A percentile compares a stretch with the other conserved stretches of the same genome.
Evolutionary conservation across 768 basidiomycete genomes (phyloP).

Genomic region (Crucibulum laeve): DNA sequence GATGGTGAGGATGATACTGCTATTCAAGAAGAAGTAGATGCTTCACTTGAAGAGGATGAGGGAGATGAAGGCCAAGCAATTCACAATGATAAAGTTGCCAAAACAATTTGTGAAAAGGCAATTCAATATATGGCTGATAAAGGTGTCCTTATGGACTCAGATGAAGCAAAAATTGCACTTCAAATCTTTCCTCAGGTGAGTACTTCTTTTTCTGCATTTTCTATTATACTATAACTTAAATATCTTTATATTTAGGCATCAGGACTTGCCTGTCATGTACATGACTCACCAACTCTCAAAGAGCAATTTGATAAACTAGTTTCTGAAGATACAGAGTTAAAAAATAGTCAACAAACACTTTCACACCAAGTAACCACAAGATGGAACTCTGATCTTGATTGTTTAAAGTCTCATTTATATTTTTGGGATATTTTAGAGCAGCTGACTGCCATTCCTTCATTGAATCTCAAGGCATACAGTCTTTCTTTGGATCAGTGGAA

Average conservation of each 20-base stretch:
- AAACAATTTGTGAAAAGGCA: slow-evolving; percentile 7
- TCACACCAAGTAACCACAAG: slow-evolving; percentile 19
- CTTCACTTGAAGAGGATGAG: slow-evolving; percentile 1
- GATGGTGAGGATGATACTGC: slow-evolving; percentile 9
- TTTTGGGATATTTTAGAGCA: slow-evolving; percentile 16
- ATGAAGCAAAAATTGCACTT: slow-evolving; percentile 5
- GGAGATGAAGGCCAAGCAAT: slow-evolving; percentile 11
- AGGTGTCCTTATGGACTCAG: slow-evolving; percentile 3
- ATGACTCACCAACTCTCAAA: slow-evolving; percentile 16
- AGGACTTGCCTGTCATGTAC: slow-evolving; percentile 17
- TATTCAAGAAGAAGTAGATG: slow-evolving; percentile 11
- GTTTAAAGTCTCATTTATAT: slow-evolving; percentile 17
- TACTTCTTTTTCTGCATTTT: neutral
- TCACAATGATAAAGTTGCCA: slow-evolving; percentile 11
- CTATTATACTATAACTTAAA: neutral
- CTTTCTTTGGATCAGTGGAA: slow-evolving; percentile 19
- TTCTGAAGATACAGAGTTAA: slow-evolving; percentile 4
- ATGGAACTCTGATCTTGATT: slow-evolving; percentile 25
- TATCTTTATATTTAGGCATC: slow-evolving; percentile 7
- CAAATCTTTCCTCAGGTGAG: slow-evolving; percentile 8
- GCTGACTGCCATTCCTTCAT: slow-evolving; percentile 11
- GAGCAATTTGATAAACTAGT: slow-evolving; percentile 20
- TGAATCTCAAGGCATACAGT: slow-evolving; percentile 13
- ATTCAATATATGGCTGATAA: slow-evolving; percentile 6
- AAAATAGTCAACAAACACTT: slow-evolving; percentile 12